phyloP scores from a whole-genome alignment of 1,284 basidiomycete species.

The Peniophora sp. region DNA sequence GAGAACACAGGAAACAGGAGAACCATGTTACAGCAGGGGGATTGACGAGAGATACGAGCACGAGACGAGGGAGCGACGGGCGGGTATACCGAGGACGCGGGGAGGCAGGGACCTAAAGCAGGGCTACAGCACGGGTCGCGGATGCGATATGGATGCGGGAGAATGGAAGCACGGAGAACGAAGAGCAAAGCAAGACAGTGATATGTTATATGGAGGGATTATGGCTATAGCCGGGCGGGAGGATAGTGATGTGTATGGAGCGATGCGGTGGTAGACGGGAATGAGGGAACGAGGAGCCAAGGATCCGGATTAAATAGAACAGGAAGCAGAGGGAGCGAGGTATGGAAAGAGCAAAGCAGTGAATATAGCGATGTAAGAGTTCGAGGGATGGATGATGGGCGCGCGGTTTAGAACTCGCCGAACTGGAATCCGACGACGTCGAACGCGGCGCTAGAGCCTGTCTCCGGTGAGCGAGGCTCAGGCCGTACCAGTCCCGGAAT shows the following conservation, averaged over 20 bases:
- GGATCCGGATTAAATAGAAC: not conserved
- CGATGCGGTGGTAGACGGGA: not conserved
- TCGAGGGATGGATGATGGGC: not conserved
- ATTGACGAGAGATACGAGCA: not conserved
- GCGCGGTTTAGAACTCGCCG: constrained; percentile 52
- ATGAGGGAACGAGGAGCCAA: not conserved
- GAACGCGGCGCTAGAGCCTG: constrained; percentile 46
- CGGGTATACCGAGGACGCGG: not conserved
- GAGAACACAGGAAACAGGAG: not conserved
- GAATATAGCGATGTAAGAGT: not conserved
- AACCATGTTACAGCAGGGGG: too few relatives aligned
- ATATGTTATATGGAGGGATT: too few relatives aligned
- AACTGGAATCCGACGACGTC: constrained; percentile 64
- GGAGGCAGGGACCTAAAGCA: not conserved
- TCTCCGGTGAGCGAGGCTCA: constrained; percentile 38
- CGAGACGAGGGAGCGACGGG: not conserved
- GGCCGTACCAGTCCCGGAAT: constrained; percentile 67
- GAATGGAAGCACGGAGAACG: too few relatives aligned
- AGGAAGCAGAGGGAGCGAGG: not conserved
- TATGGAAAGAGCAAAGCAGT: not conserved
- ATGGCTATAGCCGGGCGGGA: not conserved
- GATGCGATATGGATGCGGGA: too few relatives aligned
- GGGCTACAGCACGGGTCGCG: too few relatives aligned
- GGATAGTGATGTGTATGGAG: not conserved
- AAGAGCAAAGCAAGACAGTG: too few relatives aligned